Base-by-base conservation (phyloP, 768 basidiomycete species). In the Termitomyces sp. region DNA sequence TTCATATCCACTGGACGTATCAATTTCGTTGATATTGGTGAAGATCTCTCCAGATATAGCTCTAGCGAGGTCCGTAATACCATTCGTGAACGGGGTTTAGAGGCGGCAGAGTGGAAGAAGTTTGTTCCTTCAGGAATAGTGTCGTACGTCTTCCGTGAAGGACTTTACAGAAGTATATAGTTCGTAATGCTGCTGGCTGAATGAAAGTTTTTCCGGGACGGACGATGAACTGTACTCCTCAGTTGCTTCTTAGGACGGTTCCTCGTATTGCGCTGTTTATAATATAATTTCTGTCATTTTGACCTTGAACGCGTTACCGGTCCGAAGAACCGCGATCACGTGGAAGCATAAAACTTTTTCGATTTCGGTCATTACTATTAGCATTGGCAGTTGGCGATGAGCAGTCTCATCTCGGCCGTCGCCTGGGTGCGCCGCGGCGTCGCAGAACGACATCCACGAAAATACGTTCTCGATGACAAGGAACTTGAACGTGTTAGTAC, bases 401-500 rank as follows among this genome's bases (percentile, higher is more conserved):
- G 83, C 70, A 85, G 78, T 68, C 81, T 90, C 72, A 89, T 90
- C 69, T 90, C 89, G 51, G 79, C 82, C 52, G 79, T 88, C 43
- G 75, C 87, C 55, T 90, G 89, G 93, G 89, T 97, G 27, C 85
- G 85, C 60, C 82, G 90, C 53, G 95, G 97, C 9, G 82, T 85
- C 17, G 77, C 95, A 3, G 75, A 79, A 3, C 80, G 79, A 45
- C 81, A 94, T 62, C 96, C 97, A 2, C 73, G 77, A 66, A 93
- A 90, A 76, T 98, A 98, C 71, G 80, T 89, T 51, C 84, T 98
- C 31, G 93, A 97, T 66, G 92, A 95, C 66, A 75, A 83, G 51
- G 97, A 99, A 72, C 78, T 98, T 12, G 85, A 89, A 66, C 85
- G 97, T 25, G 92, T 98, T 49, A 93, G 92, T 62, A 80, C 87